Evolutionary conservation across 2,329 filamentous ascomycete species (phyloP).

Genomic region (Ascomycota sp.): DNA sequence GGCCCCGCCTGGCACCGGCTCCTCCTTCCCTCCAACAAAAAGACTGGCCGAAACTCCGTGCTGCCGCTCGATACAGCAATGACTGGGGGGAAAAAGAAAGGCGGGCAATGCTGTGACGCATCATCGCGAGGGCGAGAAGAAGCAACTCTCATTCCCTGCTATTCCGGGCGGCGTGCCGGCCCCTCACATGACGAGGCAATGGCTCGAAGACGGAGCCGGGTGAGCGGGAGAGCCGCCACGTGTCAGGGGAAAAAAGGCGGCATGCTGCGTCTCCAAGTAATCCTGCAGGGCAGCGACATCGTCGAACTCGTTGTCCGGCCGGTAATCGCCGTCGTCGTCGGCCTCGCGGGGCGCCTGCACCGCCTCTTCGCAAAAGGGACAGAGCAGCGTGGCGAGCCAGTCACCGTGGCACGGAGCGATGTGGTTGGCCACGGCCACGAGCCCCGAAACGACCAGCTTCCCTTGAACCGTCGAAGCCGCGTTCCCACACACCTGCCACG

Average conservation of each 20-base stretch:
- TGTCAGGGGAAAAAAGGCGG: too few relatives aligned
- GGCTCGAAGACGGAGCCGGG: slow-evolving; percentile 11
- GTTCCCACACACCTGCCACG: slow-evolving; percentile 32
- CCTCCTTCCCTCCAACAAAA: too few relatives aligned
- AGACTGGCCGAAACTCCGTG: too few relatives aligned
- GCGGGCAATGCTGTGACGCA: too few relatives aligned
- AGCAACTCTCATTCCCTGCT: too few relatives aligned
- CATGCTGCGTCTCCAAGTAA: slow-evolving; percentile 37
- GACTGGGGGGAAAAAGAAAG: too few relatives aligned
- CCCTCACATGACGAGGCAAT: slow-evolving; percentile 24
- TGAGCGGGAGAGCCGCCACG: too few relatives aligned
- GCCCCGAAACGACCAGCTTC: slow-evolving; percentile 34
- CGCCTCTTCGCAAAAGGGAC: slow-evolving; percentile 36
- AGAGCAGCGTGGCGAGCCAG: slow-evolving; percentile 30
- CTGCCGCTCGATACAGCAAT: too few relatives aligned
- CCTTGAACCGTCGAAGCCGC: slow-evolving; percentile 18
- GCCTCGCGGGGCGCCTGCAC: slow-evolving; percentile 19
- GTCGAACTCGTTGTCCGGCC: slow-evolving; percentile 28
- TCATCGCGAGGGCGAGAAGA: too few relatives aligned
- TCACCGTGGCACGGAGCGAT: slow-evolving; percentile 26
- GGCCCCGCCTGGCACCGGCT: too few relatives aligned
- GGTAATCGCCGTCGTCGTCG: slow-evolving; percentile 30
- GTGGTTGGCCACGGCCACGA: slow-evolving; percentile 37
- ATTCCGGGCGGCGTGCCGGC: too few relatives aligned
- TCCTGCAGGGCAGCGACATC: slow-evolving; percentile 27